These are phyloP conservation scores for Trichosanthes truncata DNA, from an alignment of 306 rosid species.

Conservation along the genomic window DNA sequence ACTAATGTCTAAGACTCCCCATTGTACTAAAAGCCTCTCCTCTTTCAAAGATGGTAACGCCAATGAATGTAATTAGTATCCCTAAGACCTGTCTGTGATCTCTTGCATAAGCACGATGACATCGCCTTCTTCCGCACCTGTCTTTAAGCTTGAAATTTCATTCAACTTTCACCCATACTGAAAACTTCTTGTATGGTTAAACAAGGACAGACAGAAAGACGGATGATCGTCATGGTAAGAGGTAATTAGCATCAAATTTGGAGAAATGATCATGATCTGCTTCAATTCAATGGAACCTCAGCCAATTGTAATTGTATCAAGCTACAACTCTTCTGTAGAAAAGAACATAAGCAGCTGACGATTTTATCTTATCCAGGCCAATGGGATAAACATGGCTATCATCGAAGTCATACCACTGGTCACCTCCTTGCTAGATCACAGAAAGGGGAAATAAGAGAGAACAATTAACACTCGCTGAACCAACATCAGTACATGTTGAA, in stretches of 20 bases:
- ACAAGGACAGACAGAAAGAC: background rate
- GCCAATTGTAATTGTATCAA: background rate
- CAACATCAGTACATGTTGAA: background rate
- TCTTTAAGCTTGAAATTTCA: background rate
- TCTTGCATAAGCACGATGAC: background rate
- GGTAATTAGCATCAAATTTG: background rate
- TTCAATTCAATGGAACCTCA: background rate
- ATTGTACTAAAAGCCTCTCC: background rate
- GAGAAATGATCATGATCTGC: background rate
- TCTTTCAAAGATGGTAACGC: background rate
- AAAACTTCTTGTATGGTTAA: background rate
- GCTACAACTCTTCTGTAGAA: constrained; percentile 77
- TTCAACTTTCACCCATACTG: background rate
- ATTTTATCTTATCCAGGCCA: constrained; percentile 80
- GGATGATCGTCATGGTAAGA: background rate
- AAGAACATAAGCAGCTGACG: constrained; percentile 95
- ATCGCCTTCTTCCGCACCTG: background rate
- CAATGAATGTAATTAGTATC: constrained; percentile 8
- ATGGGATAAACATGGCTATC: constrained; percentile 83
- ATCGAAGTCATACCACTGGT: constrained; percentile 90
- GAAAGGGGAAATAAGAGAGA: constrained; percentile 18
- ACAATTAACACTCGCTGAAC: background rate
- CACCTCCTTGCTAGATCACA: constrained; percentile 70
- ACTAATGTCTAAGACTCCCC: background rate
- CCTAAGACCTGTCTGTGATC: background rate